Percentiles rank a stretch among this genome's conserved stretches.
These are phyloP conservation scores for Dictyostelium purpureum DNA, from an alignment of 78 protist genomes.

Conservation along the genomic window DNA sequence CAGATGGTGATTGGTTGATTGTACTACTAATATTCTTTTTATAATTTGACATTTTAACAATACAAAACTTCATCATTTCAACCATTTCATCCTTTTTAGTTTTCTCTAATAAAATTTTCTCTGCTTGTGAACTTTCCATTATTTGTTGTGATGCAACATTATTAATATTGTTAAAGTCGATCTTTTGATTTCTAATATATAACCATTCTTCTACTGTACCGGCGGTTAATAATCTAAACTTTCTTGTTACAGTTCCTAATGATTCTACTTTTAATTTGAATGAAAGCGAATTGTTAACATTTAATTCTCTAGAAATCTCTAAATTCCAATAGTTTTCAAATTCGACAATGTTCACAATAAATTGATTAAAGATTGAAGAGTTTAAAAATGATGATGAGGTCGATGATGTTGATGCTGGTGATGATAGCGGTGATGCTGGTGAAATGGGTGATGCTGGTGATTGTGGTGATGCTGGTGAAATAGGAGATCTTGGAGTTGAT, in stretches of 20 bases:
- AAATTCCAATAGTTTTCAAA: conserved; percentile 6
- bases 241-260: background rate
- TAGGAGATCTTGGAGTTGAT: background rate
- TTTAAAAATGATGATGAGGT: background rate
- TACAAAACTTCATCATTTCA: conserved; percentile 78
- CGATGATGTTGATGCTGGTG: background rate
- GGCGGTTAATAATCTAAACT: background rate
- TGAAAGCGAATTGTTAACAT: background rate
- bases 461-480: background rate
- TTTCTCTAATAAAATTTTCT: background rate
- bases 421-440: background rate
- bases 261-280: background rate
- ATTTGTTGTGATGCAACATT: background rate
- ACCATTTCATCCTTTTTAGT: conserved; percentile 32
- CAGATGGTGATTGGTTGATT: background rate
- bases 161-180: background rate
- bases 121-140: background rate
- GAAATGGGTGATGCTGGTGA: background rate
- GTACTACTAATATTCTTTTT: background rate
- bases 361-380: background rate
- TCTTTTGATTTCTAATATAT: background rate
- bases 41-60: conserved; percentile 42
- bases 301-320: background rate
- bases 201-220: conserved; percentile 73
- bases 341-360: background rate